Percentiles rank a stretch among this genome's conserved stretches.
These are phyloP conservation scores for Aureobasidium sp. DNA, from an alignment of 2,329 filamentous ascomycete species.

Conservation along the genomic window DNA sequence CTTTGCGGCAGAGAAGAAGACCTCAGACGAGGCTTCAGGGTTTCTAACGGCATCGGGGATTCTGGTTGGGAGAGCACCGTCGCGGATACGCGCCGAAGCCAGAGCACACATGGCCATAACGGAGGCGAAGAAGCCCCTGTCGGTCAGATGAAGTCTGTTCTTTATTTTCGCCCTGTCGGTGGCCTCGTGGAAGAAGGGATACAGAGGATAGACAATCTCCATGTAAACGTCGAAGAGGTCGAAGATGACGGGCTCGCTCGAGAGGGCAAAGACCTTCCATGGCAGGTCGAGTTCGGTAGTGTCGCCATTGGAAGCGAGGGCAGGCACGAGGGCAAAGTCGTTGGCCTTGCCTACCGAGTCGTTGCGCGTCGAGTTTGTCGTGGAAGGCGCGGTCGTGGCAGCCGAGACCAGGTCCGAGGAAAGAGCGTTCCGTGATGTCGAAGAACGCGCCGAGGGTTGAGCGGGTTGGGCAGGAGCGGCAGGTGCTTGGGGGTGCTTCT, in stretches of 20 bases:
- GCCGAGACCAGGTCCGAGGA: neutral
- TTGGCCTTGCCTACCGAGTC: constrained; percentile 8
- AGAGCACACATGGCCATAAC: constrained; percentile 49
- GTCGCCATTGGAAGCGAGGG: neutral
- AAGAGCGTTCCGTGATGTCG: neutral
- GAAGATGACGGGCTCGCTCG: constrained; percentile 34
- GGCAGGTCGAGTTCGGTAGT: constrained; percentile 26
- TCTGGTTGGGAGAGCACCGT: constrained; percentile 40
- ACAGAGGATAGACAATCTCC: constrained; percentile 47
- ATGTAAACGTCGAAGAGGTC: constrained; percentile 45
- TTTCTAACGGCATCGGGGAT: constrained; percentile 28
- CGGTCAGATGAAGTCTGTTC: constrained; percentile 37
- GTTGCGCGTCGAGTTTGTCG: neutral
- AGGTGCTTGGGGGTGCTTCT: constrained; percentile 11
- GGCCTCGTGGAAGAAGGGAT: constrained; percentile 47
- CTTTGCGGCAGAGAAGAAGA: constrained; percentile 39
- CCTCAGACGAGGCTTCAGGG: constrained; percentile 34
- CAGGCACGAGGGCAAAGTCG: neutral
- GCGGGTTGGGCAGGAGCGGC: neutral
- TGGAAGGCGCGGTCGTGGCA: neutral
- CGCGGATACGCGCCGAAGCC: constrained; percentile 42
- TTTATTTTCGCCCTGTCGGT: constrained; percentile 37
- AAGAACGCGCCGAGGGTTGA: neutral
- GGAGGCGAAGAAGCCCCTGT: constrained; percentile 38
- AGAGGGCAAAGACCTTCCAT: constrained; percentile 38